These are phyloP conservation scores for Orbilia blumenaviensis DNA, from an alignment of 2,329 filamentous ascomycete species.

Conservation along the genomic window DNA sequence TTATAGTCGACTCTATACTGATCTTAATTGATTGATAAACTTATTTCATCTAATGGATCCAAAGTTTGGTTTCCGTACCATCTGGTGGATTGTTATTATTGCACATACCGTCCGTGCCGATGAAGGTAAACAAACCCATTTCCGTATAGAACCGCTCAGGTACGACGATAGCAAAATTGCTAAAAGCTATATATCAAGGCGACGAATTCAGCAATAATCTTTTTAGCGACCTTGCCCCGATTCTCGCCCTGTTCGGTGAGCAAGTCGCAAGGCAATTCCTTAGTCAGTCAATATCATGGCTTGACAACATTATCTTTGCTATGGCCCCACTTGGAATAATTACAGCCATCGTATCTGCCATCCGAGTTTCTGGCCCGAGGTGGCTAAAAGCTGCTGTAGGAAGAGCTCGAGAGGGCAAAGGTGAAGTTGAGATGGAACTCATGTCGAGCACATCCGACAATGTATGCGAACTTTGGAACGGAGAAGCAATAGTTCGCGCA, in stretches of 20 bases:
- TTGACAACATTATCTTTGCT: conserved; percentile 54
- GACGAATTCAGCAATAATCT: conserved; percentile 61
- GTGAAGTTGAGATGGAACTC: conserved; percentile 61
- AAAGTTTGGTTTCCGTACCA: too few relatives aligned
- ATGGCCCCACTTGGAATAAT: conserved; percentile 60
- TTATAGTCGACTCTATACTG: too few relatives aligned
- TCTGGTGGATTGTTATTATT: too few relatives aligned
- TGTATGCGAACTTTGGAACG: conserved; percentile 62
- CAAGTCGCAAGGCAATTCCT: conserved; percentile 61
- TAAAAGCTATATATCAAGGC: conserved; percentile 2
- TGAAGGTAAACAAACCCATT: too few relatives aligned
- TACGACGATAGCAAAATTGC: not conserved
- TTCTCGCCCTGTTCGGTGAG: conserved; percentile 62
- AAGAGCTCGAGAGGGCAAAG: conserved; percentile 60
- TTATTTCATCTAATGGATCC: too few relatives aligned
- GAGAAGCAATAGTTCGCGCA: conserved; percentile 59
- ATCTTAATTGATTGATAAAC: too few relatives aligned
- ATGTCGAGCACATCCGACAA: conserved; percentile 62
- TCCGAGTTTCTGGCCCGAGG: conserved; percentile 58
- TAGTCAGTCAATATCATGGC: conserved; percentile 58
- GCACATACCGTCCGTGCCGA: too few relatives aligned
- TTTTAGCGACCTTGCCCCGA: conserved; percentile 59
- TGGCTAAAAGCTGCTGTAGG: conserved; percentile 61
- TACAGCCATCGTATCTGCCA: conserved; percentile 60
- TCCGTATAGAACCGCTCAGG: too few relatives aligned